Base-by-base conservation (phyloP, 257 asterid species). In the Penstemon davidsonii region DNA sequence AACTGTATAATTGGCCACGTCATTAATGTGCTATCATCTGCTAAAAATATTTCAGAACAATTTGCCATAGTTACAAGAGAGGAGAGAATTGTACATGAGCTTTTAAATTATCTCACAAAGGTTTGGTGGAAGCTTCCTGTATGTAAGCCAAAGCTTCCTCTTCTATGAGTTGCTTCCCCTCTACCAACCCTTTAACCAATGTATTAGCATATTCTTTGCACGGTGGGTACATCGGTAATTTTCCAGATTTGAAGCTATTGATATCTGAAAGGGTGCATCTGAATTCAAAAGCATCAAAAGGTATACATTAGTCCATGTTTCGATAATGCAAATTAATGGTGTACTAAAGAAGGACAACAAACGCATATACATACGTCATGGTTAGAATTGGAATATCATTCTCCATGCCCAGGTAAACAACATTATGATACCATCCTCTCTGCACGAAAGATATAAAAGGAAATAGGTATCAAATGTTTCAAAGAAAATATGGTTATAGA, bases 371-470 rank as follows among this genome's bases (percentile, higher is more conserved):
- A 60, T 80, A 94, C 97, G 99, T 91, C 97, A 94, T 83, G 18
- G 99, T 88, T 73, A 94, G 84, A 71, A 94, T 79, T 0, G 96
- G 96, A 58, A 87, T 56, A 55, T 64, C 87, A 4, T 81, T 76
- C 80, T 88, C 96, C 78, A 84, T 81, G 40, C 99, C 99, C 76
- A 91, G 64, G 85, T 80, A 88, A 42, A 88, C 72, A 57, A 88
- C 93, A 58, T 91, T 91, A 38, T 78, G 89, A 76, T 94, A 94
- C 99, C 99, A 94, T 70, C 95, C 95, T 52, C 46, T 71, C 99
- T 88, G 83, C 71, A 68, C 54, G 53, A 77, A 63, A 63, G 41
- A 44, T 15, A 19, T 19, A 39, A 53, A 68, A 39, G 10, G 44
- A 33, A 37, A 39, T 3, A 33, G 46, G 9, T 10, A 19, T 69